phyloP scores from a whole-genome alignment of 768 basidiomycete species.

The Inosperma sp. region DNA sequence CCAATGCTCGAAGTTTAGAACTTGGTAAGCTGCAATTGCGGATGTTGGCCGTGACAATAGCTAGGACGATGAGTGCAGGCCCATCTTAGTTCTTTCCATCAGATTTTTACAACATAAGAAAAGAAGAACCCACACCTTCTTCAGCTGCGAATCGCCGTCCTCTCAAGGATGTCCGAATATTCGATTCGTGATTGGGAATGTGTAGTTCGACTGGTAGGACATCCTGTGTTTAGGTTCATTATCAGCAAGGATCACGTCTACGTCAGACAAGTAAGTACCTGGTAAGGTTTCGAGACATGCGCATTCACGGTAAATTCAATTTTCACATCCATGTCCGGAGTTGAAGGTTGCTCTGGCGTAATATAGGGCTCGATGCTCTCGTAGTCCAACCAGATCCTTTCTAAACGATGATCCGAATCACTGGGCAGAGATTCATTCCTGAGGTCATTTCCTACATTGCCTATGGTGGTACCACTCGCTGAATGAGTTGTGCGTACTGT shows the following conservation, averaged over 20 bases:
- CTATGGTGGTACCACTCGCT: conserved; percentile 30
- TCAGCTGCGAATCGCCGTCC: conserved; percentile 47
- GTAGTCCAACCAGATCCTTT: conserved; percentile 84
- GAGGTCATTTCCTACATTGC: conserved; percentile 24
- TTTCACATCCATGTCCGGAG: conserved; percentile 26
- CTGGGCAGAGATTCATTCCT: conserved; percentile 50
- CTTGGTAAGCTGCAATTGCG: conserved; percentile 83
- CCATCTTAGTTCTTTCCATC: conserved; percentile 52
- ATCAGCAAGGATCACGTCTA: neutral
- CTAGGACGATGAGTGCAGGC: conserved; percentile 82
- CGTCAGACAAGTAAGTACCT: neutral
- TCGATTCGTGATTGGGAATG: conserved; percentile 69
- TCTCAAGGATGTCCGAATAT: conserved; percentile 45
- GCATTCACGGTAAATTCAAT: conserved; percentile 38
- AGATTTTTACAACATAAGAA: neutral
- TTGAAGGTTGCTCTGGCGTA: conserved; percentile 41
- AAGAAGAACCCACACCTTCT: conserved; percentile 47
- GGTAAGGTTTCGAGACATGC: neutral
- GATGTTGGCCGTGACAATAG: conserved; percentile 82
- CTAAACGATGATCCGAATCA: conserved; percentile 82
- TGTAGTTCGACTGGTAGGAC: conserved; percentile 73
- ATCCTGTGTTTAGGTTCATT: conserved; percentile 43
- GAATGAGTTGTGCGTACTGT: conserved; percentile 33
- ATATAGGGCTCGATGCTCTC: conserved; percentile 75
- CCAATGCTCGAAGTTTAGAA: conserved; percentile 80